Conservation (phyloP, 768 basidiomycete species). For the Rhizopogon roseolus region DNA sequence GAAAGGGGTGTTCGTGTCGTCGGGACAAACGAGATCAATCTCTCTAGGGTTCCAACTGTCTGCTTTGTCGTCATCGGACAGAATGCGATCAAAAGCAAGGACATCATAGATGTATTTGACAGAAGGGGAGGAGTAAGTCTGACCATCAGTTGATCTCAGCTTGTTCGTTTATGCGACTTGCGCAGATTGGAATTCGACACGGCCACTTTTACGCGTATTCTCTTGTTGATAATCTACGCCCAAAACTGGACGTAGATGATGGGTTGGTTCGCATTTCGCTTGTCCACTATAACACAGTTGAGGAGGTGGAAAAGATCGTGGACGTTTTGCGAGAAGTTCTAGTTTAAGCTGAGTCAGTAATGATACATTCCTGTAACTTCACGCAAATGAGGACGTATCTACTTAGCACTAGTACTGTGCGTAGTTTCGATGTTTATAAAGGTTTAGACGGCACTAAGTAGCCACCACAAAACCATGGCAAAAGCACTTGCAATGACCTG, state of each 20-base stretch:
- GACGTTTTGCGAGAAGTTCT: conserved; percentile 49
- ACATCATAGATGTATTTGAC: conserved; percentile 64
- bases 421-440: background rate
- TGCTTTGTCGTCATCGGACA: conserved; percentile 66
- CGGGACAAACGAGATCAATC: conserved; percentile 45
- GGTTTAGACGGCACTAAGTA: no score
- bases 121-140: conserved; percentile 52
- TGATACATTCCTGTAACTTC: background rate
- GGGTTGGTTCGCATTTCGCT: conserved; percentile 72
- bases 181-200: conserved; percentile 70
- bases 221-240: conserved; percentile 45
- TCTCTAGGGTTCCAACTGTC: conserved; percentile 58
- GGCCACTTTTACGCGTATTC: conserved; percentile 79
- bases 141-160: background rate
- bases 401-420: background rate
- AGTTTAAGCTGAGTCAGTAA: conserved; percentile 1
- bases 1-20: conserved; percentile 64
- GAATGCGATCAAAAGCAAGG: conserved; percentile 50
- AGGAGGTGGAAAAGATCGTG: conserved; percentile 62
- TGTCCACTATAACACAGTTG: conserved; percentile 76
- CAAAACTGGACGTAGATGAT: conserved; percentile 55
- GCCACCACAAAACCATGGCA: no score
- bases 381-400: background rate
- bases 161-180: background rate
- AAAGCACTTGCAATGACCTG: no score